Evolutionary conservation across 148 eudicot genomes (phyloP), one percentile per base, ranked within the genome.

Genomic region (Silene latifolia): DNA sequence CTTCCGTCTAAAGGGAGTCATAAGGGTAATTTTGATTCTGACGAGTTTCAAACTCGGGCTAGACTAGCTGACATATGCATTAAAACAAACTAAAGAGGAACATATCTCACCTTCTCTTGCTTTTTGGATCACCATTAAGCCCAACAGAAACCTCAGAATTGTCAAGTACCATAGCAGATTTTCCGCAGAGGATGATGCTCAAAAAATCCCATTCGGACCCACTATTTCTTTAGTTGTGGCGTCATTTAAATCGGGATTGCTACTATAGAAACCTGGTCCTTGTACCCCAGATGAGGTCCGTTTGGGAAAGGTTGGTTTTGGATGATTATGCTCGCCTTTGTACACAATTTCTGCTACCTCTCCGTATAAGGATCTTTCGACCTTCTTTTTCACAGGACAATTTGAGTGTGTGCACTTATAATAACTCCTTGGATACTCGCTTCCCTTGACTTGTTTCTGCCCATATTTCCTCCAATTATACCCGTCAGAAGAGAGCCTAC

Each of bases 381-480:
- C 91, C 81, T 85, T 95, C 80, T 90, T 95, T 80, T 87, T 92
- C 25, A 92, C 93, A 0, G 86, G 88, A 71, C 97, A 95, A 70
- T 88, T 88, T 8, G 92, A 89, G 77, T 88, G 80, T 0, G 98
- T 95, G 77, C 98, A 95, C 66, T 89, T 94, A 58, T 90, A 94
- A 68, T 94, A 92, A 84, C 98, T 94, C 78, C 98, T 73, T 25
- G 97, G 93, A 51, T 82, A 89, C 72, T 92, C 93, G n/a, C 98
- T 95, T 66, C 98, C 98, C 88, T 95, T 95, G 11, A 95, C 98
- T 77, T 92, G 97, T 79, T 95, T 95, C 76, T 95, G 98, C 29
- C 98, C 98, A 51, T 95, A 95, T 80, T 95, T 95, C 68, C 97
- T 82, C 97, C 98, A 95, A 59, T 86, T 92, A 77, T 92, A 87